Base-by-base conservation (phyloP, 1,284 basidiomycete genomes). In the Ustanciosporium gigantosporum region DNA sequence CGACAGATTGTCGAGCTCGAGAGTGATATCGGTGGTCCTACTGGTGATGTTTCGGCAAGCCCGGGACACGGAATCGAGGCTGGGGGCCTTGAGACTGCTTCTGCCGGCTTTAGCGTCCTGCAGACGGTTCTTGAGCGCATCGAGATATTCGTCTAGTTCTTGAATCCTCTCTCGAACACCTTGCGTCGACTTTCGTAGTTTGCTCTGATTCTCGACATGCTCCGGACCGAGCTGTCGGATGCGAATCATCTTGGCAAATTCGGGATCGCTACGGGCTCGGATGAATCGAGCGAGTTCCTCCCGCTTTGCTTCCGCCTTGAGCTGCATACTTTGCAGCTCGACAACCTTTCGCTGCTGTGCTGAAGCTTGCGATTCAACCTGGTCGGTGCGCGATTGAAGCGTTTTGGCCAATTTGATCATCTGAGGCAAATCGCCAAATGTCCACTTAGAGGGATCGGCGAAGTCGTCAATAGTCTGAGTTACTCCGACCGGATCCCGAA, bases 191-290 rank as follows among this genome's bases (percentile, higher is more conserved):
- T 85, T 84, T 32, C 90, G 83, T 22, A 93, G 79, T 45, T 87
- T 85, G 11, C 81, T 84, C 73, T 91, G 91, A 3, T 85, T 87
- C 75, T 92, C 90, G n/a, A 86, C 80, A 70, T 90, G 87, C 70
- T 93, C 91, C 0, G 91, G 90, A 5, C 87, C 88, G n/a, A 93
- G 81, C n/a, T 87, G 86, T 41, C 89, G 82, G 1, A 86, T 81
- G 73, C 86, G 88, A 31, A 92, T 79, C 82, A 91, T 87, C 68
- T 86, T 88, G 13, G 87, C 84, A 75, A 90, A 90, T 34, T 88
- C 87, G 2, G 84, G 83, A 70, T 93, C 90, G 32, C 82, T 82
- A 49, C 85, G 85, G 0, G 89, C 89, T 58, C 84, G 85, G 41
- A 86, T 82, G 76, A 90, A 90, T 2, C 88, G 83, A 4, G 66